Percentiles rank a stretch among this genome's conserved stretches.
Conservation (phyloP, 495 filamentous ascomycete species). For the Mytilinidion resinicola region DNA sequence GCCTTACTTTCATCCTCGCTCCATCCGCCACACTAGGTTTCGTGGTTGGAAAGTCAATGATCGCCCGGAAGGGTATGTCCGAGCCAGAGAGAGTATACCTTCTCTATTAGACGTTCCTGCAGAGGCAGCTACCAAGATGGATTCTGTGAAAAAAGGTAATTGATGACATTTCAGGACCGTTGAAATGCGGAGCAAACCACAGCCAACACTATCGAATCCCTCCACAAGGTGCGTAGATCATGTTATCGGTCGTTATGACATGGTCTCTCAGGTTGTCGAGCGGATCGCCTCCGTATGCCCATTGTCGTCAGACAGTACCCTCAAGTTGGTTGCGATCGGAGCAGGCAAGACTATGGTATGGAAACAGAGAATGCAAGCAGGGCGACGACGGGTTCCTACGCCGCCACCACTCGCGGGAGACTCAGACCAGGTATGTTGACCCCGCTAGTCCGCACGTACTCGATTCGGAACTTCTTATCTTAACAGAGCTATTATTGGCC, state of each 20-base stretch:
- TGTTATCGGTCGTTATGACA: constrained; percentile 4
- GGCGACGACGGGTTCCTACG: constrained; percentile 16
- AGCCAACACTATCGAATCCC: constrained; percentile 15
- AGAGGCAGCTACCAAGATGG: constrained; percentile 21
- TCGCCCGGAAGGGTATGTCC: constrained; percentile 22
- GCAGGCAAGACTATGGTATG: constrained; percentile 12
- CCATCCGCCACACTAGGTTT: background rate
- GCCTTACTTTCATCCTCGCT: constrained; percentile 3
- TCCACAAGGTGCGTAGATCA: constrained; percentile 17
- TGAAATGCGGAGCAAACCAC: constrained; percentile 30
- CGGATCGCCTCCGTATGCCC: background rate
- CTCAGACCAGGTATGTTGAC: constrained; percentile 17
- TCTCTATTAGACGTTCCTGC: constrained; percentile 25
- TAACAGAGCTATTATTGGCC: constrained; percentile 21
- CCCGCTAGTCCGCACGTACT: constrained; percentile 19
- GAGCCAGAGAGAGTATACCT: constrained; percentile 3
- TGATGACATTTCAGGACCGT: constrained; percentile 25
- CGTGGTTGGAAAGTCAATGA: constrained; percentile 7
- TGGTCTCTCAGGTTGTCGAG: background rate
- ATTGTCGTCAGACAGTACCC: constrained; percentile 16
- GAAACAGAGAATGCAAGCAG: constrained; percentile 12
- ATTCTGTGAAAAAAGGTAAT: constrained; percentile 9
- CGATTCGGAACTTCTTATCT: constrained; percentile 22
- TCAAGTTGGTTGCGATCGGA: constrained; percentile 20
- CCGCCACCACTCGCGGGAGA: constrained; percentile 15